These are phyloP conservation scores for Hydrangea macrophylla DNA, from an alignment of 148 eudicot genomes.

Conservation along the genomic window DNA sequence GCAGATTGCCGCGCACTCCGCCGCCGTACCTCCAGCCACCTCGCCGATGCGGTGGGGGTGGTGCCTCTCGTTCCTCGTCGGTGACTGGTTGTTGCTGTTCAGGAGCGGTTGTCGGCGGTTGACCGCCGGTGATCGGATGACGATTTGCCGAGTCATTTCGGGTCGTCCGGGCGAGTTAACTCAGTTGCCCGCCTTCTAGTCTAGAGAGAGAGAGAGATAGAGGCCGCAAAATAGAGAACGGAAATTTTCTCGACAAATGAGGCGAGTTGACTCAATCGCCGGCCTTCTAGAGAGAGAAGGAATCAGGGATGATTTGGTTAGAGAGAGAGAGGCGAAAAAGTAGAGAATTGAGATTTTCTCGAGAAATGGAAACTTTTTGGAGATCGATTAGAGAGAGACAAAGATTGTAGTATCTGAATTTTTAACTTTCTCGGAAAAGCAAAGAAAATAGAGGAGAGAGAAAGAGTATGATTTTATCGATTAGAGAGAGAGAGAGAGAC, in stretches of 20 bases:
- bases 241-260: too few species aligned
- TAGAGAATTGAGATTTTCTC: too few species aligned
- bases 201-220: background rate
- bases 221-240: background rate
- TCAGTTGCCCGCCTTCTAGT: background rate
- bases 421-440: too few species aligned
- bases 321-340: too few species aligned
- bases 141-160: constrained; percentile 4
- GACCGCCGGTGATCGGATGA: background rate
- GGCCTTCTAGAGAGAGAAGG: background rate
- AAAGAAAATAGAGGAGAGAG: background rate
- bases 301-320: background rate
- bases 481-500: too few species aligned
- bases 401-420: background rate
- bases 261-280: too few species aligned
- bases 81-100: background rate
- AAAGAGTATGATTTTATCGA: too few species aligned
- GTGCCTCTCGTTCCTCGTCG: too few species aligned
- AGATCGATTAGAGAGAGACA: too few species aligned
- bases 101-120: background rate
- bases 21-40: constrained; percentile 70
- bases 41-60: constrained; percentile 38
- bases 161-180: too few species aligned
- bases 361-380: too few species aligned
- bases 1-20: constrained; percentile 62